A percentile compares a stretch with the other conserved stretches of the same genome.
phyloP scores from a whole-genome alignment of 2,329 filamentous ascomycete species.

The Westerdykella sp. region DNA sequence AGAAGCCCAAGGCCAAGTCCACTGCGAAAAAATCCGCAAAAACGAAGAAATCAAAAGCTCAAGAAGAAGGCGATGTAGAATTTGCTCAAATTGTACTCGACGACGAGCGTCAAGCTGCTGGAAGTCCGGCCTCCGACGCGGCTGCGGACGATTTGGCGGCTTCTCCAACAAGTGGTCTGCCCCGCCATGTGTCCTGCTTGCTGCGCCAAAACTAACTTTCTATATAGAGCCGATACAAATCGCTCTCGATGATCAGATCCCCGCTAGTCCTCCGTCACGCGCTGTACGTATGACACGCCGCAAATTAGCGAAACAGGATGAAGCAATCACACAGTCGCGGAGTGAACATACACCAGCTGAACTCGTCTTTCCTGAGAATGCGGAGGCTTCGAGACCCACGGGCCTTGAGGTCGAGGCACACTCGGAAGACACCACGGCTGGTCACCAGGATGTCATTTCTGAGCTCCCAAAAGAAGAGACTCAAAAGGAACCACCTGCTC shows the following conservation, averaged over 20 bases:
- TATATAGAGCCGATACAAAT: constrained; percentile 2
- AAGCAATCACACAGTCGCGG: constrained; percentile 3
- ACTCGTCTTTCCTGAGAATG: not conserved
- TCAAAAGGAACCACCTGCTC: constrained; percentile 25
- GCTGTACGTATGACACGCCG: constrained; percentile 30
- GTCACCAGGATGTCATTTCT: constrained; percentile 2
- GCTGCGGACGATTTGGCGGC: constrained; percentile 16
- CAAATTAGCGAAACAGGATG: constrained; percentile 22
- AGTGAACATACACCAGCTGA: constrained; percentile 2
- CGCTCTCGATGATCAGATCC: constrained; percentile 16
- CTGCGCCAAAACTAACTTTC: constrained; percentile 9
- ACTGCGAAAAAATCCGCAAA: constrained; percentile 28
- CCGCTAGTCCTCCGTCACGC: constrained; percentile 20
- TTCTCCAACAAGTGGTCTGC: constrained; percentile 16
- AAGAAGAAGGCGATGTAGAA: constrained; percentile 14
- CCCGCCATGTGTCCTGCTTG: constrained; percentile 2
- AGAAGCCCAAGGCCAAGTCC: constrained; percentile 27
- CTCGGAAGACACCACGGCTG: too few species aligned
- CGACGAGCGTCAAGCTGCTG: constrained; percentile 18
- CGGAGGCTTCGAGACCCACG: not conserved
- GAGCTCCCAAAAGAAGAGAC: constrained; percentile 18
- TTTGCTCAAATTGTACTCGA: constrained; percentile 10
- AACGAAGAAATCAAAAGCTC: constrained; percentile 25
- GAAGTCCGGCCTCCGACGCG: constrained; percentile 14
- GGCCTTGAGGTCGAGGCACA: constrained; percentile 3